Percentiles rank a stretch among this genome's conserved stretches.
These are phyloP conservation scores for Sugiyamaella mastotermitis DNA, from an alignment of 805 yeast species.

Conservation along the genomic window DNA sequence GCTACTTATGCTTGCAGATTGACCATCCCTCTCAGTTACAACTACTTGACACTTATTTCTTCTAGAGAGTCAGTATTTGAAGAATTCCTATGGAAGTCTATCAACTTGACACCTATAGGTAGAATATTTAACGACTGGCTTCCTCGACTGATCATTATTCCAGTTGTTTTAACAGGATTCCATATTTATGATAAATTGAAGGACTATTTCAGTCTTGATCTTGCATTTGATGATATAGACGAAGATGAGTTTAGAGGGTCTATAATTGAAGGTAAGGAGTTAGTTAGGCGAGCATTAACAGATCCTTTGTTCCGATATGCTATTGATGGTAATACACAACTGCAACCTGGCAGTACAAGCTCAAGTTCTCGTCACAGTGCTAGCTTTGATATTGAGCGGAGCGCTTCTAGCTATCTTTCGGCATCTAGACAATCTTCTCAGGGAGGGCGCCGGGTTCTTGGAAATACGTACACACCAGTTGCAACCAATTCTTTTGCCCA, in stretches of 20 bases:
- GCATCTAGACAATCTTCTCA: no score
- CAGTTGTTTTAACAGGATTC: slow-evolving; percentile 57
- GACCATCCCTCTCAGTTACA: slow-evolving; percentile 76
- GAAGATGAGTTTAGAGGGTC: slow-evolving; percentile 20
- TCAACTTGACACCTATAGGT: slow-evolving; percentile 70
- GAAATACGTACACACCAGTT: no score
- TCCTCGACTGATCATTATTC: slow-evolving; percentile 72
- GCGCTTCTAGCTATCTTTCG: no score
- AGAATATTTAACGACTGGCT: slow-evolving; percentile 63
- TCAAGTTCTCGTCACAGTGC: no score
- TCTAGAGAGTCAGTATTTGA: slow-evolving; percentile 54
- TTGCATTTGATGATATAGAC: slow-evolving; percentile 34
- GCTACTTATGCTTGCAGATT: slow-evolving; percentile 75
- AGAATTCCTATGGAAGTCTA: slow-evolving; percentile 66
- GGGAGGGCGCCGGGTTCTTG: no score
- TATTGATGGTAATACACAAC: slow-evolving; percentile 8
- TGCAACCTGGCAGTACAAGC: no score
- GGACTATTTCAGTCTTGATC: slow-evolving; percentile 34
- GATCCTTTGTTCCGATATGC: slow-evolving; percentile 22
- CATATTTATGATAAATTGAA: slow-evolving; percentile 62
- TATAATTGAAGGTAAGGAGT: slow-evolving; percentile 31
- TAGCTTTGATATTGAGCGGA: no score
- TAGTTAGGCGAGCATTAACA: slow-evolving; percentile 27
- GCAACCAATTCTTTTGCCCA: no score
- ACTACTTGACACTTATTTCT: slow-evolving; percentile 62